Percentiles rank a stretch among this genome's conserved stretches.
phyloP scores from a whole-genome alignment of 192 early-diverging fungal genomes.

The Umbelopsis ramanniana region DNA sequence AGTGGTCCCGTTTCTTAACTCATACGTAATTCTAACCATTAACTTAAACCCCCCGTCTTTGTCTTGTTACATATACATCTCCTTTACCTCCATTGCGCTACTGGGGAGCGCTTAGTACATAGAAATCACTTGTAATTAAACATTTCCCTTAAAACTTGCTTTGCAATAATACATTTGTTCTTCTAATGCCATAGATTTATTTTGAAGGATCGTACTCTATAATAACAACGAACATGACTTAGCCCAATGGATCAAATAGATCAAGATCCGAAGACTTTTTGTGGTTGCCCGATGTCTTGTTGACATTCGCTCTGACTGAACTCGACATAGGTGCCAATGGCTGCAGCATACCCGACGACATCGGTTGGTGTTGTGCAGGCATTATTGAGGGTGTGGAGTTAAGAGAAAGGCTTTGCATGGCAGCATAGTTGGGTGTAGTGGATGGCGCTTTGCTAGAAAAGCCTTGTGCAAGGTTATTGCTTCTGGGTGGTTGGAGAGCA shows the following conservation, averaged over 20 bases:
- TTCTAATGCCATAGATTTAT: background rate
- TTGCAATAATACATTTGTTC: too few species aligned
- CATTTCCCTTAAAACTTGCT: too few species aligned
- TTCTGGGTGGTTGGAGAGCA: background rate
- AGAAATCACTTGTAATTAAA: constrained; percentile 13
- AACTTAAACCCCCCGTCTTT: background rate
- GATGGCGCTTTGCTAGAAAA: background rate
- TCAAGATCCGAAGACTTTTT: constrained; percentile 18
- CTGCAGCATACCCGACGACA: constrained; percentile 4
- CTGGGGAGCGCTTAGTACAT: constrained; percentile 8
- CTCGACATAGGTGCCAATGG: background rate
- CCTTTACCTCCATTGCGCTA: background rate
- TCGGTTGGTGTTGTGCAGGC: background rate
- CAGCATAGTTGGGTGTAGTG: constrained; percentile 10
- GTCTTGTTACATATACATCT: background rate
- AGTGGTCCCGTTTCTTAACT: background rate
- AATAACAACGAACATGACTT: background rate
- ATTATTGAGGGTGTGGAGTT: background rate
- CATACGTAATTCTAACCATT: background rate
- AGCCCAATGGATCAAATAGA: constrained; percentile 14
- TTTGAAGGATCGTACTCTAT: background rate
- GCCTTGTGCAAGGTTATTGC: background rate
- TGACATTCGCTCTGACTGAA: background rate
- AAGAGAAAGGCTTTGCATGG: constrained; percentile 7
- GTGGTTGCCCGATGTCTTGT: background rate